Evolutionary conservation across 2,329 filamentous ascomycete species (phyloP).

Genomic region (Calonectria henricotiae): DNA sequence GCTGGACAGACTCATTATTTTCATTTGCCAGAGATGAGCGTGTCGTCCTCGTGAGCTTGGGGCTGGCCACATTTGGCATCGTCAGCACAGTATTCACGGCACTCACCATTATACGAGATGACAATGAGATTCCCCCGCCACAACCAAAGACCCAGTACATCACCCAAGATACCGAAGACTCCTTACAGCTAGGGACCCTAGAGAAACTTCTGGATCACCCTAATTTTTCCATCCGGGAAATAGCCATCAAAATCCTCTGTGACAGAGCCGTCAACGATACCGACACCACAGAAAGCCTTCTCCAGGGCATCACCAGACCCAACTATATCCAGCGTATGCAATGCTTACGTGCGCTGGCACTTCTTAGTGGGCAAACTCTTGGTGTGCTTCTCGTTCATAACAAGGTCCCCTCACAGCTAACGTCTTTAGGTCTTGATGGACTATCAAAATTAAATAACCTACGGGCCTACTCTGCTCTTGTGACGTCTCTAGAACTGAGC

Average conservation of each 20-base stretch:
- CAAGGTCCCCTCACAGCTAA: background rate
- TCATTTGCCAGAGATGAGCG: conserved; percentile 66
- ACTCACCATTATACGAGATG: conserved; percentile 74
- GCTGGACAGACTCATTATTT: conserved; percentile 54
- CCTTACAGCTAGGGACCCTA: conserved; percentile 77
- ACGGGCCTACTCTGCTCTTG: conserved; percentile 71
- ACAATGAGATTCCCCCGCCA: conserved; percentile 77
- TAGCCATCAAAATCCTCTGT: conserved; percentile 74
- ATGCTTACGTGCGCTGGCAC: conserved; percentile 71
- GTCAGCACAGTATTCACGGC: conserved; percentile 72
- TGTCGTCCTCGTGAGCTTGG: conserved; percentile 69
- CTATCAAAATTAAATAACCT: conserved; percentile 67
- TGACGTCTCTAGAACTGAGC: conserved; percentile 74
- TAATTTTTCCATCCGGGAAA: conserved; percentile 81
- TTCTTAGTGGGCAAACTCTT: conserved; percentile 66
- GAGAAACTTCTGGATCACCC: conserved; percentile 79
- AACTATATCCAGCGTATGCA: conserved; percentile 74
- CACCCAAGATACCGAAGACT: conserved; percentile 82
- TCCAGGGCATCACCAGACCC: conserved; percentile 73
- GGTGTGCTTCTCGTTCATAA: conserved; percentile 43
- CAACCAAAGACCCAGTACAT: conserved; percentile 81
- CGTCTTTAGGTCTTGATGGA: conserved; percentile 55
- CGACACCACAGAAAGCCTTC: conserved; percentile 66
- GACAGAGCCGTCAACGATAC: conserved; percentile 74
- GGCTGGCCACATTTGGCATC: conserved; percentile 73